Evolutionary conservation across 768 basidiomycete species (phyloP).

Genomic region (Termitomyces sp.): DNA sequence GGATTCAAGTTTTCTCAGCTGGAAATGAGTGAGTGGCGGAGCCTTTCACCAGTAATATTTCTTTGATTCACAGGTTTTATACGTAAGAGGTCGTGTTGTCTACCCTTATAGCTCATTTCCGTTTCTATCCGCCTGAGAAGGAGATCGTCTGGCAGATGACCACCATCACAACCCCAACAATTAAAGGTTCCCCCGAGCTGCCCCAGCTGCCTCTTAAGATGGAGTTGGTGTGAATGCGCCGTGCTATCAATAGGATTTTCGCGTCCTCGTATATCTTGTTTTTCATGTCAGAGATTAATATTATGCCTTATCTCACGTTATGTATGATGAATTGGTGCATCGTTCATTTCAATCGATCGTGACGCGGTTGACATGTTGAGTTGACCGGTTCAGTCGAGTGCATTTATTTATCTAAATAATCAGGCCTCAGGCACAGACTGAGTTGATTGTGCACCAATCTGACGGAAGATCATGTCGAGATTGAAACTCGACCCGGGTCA

Average conservation of each 20-base stretch:
- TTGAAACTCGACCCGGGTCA: not conserved
- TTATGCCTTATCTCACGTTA: not conserved
- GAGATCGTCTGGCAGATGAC: constrained; percentile 18
- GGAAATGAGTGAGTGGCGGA: constrained; percentile 30
- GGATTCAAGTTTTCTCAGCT: constrained; percentile 38
- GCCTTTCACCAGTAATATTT: not conserved
- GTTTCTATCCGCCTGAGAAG: constrained; percentile 10
- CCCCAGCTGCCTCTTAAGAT: constrained; percentile 12
- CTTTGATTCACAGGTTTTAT: not conserved
- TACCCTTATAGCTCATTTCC: constrained; percentile 14
- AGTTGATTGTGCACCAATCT: not conserved
- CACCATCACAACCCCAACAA: constrained; percentile 9
- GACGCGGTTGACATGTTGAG: not conserved
- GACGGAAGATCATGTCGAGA: not conserved
- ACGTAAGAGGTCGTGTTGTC: constrained; percentile 15
- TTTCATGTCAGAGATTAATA: not conserved
- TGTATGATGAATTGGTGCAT: not conserved
- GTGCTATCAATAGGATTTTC: not conserved
- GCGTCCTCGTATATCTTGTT: not conserved
- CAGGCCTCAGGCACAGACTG: not conserved
- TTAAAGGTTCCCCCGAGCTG: constrained; percentile 9
- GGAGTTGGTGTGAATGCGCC: constrained; percentile 1
- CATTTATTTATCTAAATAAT: no score
- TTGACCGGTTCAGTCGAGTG: not conserved
- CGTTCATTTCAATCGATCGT: not conserved